Base-by-base conservation (phyloP, 2,329 filamentous ascomycete genomes). In the Aspergillus sp. region DNA sequence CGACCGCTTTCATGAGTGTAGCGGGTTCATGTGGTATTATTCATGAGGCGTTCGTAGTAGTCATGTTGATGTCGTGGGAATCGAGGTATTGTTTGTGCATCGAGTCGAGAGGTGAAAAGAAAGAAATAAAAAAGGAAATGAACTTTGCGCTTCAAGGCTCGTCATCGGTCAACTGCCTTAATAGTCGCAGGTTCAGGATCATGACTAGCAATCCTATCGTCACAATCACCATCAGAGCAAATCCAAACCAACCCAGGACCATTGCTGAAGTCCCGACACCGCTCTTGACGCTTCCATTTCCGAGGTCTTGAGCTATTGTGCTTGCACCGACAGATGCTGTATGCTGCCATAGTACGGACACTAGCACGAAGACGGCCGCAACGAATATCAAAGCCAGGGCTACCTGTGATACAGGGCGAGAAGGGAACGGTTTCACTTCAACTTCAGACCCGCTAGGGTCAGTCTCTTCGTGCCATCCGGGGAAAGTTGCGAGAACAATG, bases 171-270 rank as follows among this genome's bases (percentile, higher is more conserved):
- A 81, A 67, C 68, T 89, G 83, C 66, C 86, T 83, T 64, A 97
- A 79, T 56, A 96, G 83, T 66, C 88, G 85, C 72, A 97, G 95
- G 78, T 92, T 97, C 74, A 98, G 79, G 69, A 97, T 96, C 92
- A 98, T 98, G 70, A 97, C 90, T 62, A 99, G 80, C 75, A 98
- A 64, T 56, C 93, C 95, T 70, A 98, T 95, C 49, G 93, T 98
- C 53, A 98, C 93, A 61, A 98, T 89, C 68, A 99, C 96, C 64
- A 99, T 82, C 53, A 98, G 76, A 21, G 90, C 89, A 71, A 99
- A 98, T 43, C 91, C 90, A 77, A 99, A 98, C 95, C 95, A 99
- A 58, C 95, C 95, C 70, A 99, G 82, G 17, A 97, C 90, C 91
- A 99, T 98, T 56, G 95, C 93, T 40, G 89, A 90, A 49, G 91